Conservation (phyloP, 78 protist species). For the Isochrysis galbana region DNA sequence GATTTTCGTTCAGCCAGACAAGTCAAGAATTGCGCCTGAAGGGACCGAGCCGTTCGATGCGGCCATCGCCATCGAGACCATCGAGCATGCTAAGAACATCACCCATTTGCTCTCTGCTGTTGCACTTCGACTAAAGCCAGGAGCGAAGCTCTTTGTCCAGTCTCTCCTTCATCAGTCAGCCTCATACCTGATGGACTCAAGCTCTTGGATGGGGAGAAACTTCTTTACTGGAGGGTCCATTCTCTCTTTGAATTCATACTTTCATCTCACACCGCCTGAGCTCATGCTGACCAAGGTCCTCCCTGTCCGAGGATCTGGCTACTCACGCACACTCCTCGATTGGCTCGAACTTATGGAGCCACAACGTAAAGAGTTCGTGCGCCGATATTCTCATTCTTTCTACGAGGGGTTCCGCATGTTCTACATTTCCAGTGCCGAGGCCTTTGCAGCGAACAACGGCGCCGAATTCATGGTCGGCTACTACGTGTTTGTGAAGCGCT, state of each 20-base stretch:
- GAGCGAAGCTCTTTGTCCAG: neutral
- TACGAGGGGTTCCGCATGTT: conserved; percentile 19
- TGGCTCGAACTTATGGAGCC: neutral
- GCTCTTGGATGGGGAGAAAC: neutral
- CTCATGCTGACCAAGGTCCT: neutral
- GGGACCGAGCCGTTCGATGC: neutral
- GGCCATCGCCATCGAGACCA: neutral
- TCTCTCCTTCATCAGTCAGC: neutral
- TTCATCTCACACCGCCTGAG: neutral
- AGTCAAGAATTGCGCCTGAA: neutral
- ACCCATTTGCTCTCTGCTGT: neutral
- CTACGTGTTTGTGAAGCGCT: neutral
- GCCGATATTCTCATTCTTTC: neutral
- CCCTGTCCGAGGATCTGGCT: neutral
- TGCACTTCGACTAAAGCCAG: neutral
- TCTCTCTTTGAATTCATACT: neutral
- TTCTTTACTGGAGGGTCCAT: neutral
- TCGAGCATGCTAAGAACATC: neutral
- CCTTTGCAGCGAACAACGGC: neutral
- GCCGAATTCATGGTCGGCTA: neutral
- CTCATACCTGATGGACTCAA: neutral
- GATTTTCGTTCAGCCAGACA: neutral
- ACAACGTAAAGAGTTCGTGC: neutral
- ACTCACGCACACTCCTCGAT: neutral
- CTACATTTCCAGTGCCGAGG: neutral